Conservation (phyloP, 164 flowering plant species). For the Magnolia changhungtana region DNA sequence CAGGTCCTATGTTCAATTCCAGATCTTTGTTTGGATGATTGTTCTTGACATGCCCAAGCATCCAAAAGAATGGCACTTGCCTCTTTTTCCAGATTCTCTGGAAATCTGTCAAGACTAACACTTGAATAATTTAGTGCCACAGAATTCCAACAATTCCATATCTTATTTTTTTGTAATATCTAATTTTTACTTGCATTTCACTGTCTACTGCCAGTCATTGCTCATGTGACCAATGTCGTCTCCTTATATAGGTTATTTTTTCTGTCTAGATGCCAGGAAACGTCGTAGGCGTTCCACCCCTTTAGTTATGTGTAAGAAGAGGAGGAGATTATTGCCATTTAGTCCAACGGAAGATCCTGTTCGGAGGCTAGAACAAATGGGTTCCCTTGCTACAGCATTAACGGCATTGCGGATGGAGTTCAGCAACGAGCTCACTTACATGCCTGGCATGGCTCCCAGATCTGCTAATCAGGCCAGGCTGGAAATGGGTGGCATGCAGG, state of each 20-base stretch:
- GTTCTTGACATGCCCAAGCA: neutral
- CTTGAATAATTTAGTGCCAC: neutral
- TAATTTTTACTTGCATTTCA: neutral
- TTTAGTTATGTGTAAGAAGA: constrained; percentile 47
- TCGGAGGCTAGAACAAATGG: constrained; percentile 56
- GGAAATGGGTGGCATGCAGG: constrained; percentile 82
- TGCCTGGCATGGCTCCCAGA: constrained; percentile 57
- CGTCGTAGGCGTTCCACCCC: constrained; percentile 42
- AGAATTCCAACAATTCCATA: neutral
- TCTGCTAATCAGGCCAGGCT: constrained; percentile 56
- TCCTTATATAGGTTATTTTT: neutral
- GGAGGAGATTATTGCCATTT: constrained; percentile 52
- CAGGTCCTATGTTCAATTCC: too few species aligned
- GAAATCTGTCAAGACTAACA: neutral
- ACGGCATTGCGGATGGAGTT: constrained; percentile 45
- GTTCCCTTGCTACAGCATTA: constrained; percentile 65
- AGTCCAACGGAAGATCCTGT: constrained; percentile 50
- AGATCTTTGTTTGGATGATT: too few species aligned
- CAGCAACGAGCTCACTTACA: constrained; percentile 55
- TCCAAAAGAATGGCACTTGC: neutral
- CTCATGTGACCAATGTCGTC: neutral
- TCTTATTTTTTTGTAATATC: neutral
- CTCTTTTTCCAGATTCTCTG: neutral
- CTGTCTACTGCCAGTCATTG: neutral
- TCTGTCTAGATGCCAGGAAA: constrained; percentile 39